These are phyloP conservation scores for Zizania latifolia DNA, from an alignment of 176 grass and related monocot genomes.

Conservation along the genomic window DNA sequence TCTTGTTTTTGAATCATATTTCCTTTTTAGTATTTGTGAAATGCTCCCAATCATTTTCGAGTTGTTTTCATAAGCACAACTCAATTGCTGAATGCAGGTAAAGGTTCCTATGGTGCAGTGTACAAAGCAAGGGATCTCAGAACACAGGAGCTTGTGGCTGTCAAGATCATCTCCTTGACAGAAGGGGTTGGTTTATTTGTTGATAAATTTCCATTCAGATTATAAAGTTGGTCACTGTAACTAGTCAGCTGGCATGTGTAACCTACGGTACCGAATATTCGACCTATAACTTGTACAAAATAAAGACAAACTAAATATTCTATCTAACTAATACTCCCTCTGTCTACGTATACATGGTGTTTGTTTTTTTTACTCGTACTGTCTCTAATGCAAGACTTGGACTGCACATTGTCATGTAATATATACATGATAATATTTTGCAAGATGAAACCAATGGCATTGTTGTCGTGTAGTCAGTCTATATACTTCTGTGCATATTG, in stretches of 20 bases:
- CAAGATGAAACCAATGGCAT: not conserved
- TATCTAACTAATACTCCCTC: not conserved
- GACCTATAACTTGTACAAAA: not conserved
- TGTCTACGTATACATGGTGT: not conserved
- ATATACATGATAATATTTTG: not conserved
- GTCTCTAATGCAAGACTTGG: not conserved
- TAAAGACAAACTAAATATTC: not conserved
- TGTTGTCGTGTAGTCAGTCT: not conserved
- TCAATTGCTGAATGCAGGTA: slow-evolving; percentile 53
- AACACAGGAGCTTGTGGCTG: slow-evolving; percentile 94
- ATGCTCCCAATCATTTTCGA: slow-evolving; percentile 5
- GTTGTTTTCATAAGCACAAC: slow-evolving; percentile 28
- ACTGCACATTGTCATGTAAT: not conserved
- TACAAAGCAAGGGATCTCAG: slow-evolving; percentile 98
- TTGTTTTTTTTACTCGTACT: not conserved
- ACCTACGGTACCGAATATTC: not conserved
- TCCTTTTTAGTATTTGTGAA: not conserved
- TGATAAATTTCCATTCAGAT: slow-evolving; percentile 5
- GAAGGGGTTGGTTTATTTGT: slow-evolving; percentile 71
- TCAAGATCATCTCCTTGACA: slow-evolving; percentile 97
- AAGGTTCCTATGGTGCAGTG: slow-evolving; percentile 98
- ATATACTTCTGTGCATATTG: not conserved
- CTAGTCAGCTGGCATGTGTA: not conserved
- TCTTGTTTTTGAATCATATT: slow-evolving; percentile 27
- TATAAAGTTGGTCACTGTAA: not conserved